These are phyloP conservation scores for Endoconidiophora polonica DNA, from an alignment of 2,329 filamentous ascomycete species.

Conservation along the genomic window DNA sequence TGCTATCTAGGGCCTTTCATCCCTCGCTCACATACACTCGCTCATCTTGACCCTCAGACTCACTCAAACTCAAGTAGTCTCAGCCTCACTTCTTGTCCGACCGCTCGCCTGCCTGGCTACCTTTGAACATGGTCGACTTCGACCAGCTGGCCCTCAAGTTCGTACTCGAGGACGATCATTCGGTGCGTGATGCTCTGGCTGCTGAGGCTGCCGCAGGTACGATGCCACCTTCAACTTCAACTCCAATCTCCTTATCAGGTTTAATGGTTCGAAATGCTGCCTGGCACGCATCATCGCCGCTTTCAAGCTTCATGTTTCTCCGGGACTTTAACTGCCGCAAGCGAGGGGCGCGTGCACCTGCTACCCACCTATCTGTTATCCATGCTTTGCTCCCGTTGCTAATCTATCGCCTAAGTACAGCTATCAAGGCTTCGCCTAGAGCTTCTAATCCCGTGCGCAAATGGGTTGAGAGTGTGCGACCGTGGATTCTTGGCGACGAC, in stretches of 20 bases:
- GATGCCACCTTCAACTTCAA: not conserved
- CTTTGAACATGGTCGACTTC: conserved; percentile 30
- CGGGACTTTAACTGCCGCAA: too few relatives aligned
- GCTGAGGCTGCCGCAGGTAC: conserved; percentile 29
- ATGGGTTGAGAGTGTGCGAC: conserved; percentile 38
- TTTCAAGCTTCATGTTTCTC: not conserved
- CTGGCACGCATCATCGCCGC: too few relatives aligned
- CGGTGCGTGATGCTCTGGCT: conserved; percentile 24
- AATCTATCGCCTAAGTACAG: not conserved
- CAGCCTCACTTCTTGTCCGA: too few relatives aligned
- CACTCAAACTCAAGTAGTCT: too few relatives aligned
- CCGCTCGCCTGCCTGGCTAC: too few relatives aligned
- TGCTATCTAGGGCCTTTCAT: too few relatives aligned
- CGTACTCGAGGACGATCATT: conserved; percentile 34
- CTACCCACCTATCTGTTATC: too few relatives aligned
- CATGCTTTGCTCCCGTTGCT: too few relatives aligned
- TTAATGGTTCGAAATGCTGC: too few relatives aligned
- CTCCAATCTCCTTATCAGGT: not conserved
- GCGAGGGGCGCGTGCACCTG: not conserved
- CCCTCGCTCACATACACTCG: too few relatives aligned
- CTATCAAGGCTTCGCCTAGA: conserved; percentile 27
- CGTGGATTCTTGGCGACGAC: conserved; percentile 31
- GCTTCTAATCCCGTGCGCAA: conserved; percentile 31
- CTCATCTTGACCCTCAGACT: too few relatives aligned
- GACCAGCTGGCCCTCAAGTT: conserved; percentile 36